These are phyloP conservation scores for Celoporthe dispersa DNA, from an alignment of 2,329 filamentous ascomycete genomes.

Conservation along the genomic window DNA sequence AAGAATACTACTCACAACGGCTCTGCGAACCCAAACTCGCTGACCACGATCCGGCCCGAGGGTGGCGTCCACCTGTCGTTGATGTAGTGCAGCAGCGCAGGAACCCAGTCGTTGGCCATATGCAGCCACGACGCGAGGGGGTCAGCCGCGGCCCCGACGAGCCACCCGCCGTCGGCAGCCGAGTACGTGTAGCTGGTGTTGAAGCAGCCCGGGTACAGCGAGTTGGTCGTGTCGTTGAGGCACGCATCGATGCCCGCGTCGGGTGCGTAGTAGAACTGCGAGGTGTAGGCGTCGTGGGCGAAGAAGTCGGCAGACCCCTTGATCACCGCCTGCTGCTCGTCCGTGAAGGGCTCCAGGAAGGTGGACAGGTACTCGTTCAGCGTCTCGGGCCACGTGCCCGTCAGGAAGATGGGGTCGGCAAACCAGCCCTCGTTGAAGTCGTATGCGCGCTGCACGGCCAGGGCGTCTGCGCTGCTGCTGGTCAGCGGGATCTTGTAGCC, in stretches of 20 bases:
- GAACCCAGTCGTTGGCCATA: conserved; percentile 21
- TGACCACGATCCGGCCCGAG: conserved; percentile 16
- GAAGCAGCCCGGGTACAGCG: conserved; percentile 24
- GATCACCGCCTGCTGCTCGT: conserved; percentile 14
- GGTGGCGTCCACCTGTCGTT: conserved; percentile 20
- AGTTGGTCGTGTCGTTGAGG: conserved; percentile 14
- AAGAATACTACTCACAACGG: background rate
- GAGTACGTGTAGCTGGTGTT: conserved; percentile 24
- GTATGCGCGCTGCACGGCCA: conserved; percentile 25
- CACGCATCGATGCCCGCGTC: conserved; percentile 21
- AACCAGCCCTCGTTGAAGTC: conserved; percentile 29
- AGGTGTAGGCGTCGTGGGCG: conserved; percentile 24
- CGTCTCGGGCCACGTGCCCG: conserved; percentile 23
- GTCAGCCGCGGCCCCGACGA: conserved; percentile 19
- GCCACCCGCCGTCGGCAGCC: conserved; percentile 18
- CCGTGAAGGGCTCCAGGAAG: conserved; percentile 24
- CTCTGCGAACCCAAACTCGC: conserved; percentile 23
- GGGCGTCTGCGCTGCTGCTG: conserved; percentile 16
- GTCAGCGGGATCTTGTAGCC: conserved; percentile 26
- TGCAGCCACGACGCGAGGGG: conserved; percentile 21
- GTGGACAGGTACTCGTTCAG: conserved; percentile 23
- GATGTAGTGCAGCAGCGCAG: conserved; percentile 24
- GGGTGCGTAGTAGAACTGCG: conserved; percentile 24
- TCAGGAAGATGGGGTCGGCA: conserved; percentile 24
- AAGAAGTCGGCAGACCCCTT: conserved; percentile 20